A percentile compares a stretch with the other conserved stretches of the same genome.
Evolutionary conservation across 148 eudicot genomes (phyloP).

Genomic region (Rhododendron vialii): DNA sequence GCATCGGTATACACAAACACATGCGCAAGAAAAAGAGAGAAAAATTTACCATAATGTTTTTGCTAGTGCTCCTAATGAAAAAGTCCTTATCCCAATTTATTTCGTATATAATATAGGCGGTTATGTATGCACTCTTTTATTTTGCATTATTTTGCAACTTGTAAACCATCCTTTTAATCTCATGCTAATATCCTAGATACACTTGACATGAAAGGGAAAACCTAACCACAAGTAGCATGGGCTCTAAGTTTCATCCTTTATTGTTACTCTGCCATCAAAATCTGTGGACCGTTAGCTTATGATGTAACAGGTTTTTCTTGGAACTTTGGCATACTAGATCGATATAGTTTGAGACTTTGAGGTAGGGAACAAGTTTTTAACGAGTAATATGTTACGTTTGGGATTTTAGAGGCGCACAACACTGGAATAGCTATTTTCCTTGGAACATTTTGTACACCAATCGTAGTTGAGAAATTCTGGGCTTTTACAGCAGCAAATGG

Average conservation of each 20-base stretch:
- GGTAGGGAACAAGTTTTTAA: not conserved
- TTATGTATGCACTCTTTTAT: not conserved
- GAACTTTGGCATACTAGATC: not conserved
- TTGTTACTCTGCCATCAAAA: not conserved
- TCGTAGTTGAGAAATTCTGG: not conserved
- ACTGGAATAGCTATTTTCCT: not conserved
- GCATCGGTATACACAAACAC: not conserved
- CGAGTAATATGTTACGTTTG: not conserved
- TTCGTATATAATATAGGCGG: not conserved
- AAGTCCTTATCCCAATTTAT: not conserved
- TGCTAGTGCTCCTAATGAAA: not conserved
- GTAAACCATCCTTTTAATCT: not conserved
- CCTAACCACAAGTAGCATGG: not conserved
- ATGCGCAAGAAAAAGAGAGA: not conserved
- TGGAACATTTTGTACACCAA: not conserved
- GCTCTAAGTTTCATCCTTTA: not conserved
- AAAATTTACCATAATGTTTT: too few relatives aligned
- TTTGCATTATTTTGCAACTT: not conserved
- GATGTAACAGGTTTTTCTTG: not conserved
- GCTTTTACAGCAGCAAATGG: not conserved
- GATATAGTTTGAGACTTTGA: not conserved
- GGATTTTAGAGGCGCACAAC: not conserved
- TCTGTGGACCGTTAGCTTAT: not conserved
- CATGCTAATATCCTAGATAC: not conserved
- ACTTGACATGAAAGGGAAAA: conserved; percentile 1